These are phyloP conservation scores for Boletus sp. DNA, from an alignment of 768 basidiomycete species.

Conservation along the genomic window DNA sequence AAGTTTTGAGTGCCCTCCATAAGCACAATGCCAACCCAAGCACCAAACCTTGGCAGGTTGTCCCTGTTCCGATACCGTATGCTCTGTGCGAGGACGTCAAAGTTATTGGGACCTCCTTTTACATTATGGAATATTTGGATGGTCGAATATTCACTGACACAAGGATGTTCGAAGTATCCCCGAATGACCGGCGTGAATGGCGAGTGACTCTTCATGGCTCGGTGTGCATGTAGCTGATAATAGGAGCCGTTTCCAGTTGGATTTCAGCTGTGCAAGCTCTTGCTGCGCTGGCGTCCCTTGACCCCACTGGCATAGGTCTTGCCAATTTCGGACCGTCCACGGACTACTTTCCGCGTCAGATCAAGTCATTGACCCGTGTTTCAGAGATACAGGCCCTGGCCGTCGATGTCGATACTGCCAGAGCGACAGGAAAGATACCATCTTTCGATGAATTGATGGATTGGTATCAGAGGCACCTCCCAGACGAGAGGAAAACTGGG, in stretches of 20 bases:
- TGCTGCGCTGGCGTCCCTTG: constrained; percentile 60
- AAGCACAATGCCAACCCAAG: constrained; percentile 58
- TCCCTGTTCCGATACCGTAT: constrained; percentile 86
- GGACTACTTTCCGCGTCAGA: constrained; percentile 90
- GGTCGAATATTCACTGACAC: constrained; percentile 92
- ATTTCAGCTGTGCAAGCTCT: constrained; percentile 71
- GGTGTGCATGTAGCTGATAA: not conserved
- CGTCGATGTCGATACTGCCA: constrained; percentile 60
- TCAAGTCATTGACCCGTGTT: constrained; percentile 81
- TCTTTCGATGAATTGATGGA: constrained; percentile 63
- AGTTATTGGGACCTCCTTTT: constrained; percentile 88
- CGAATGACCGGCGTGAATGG: constrained; percentile 68
- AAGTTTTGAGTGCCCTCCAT: constrained; percentile 73
- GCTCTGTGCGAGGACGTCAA: constrained; percentile 73
- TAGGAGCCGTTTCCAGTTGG: constrained; percentile 51
- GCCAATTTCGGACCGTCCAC: constrained; percentile 66
- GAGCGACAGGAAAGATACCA: constrained; percentile 68
- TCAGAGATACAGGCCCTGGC: constrained; percentile 74
- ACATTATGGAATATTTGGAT: constrained; percentile 94
- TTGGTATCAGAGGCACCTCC: constrained; percentile 76
- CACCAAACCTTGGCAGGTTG: constrained; percentile 46
- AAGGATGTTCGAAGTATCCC: constrained; percentile 65
- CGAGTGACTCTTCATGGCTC: constrained; percentile 31
- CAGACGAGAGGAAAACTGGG: constrained; percentile 72
- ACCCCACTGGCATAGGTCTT: constrained; percentile 65